Evolutionary conservation across 2,329 filamentous ascomycete species (phyloP), one percentile per base, ranked within the genome.

Genomic region (Botrytis byssoidea): DNA sequence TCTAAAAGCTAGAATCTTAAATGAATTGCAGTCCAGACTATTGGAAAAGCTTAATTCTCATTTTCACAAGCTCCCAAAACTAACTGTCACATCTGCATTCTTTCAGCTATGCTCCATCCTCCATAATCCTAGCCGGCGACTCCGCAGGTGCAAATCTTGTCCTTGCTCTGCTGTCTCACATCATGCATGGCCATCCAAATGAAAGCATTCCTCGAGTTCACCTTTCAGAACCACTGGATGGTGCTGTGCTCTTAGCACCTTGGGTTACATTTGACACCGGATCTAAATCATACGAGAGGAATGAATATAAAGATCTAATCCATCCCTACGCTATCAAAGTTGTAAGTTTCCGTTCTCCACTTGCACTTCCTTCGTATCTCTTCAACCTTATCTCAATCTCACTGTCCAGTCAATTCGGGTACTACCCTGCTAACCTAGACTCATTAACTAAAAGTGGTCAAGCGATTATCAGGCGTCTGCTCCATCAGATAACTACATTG

Each of bases 141-240:
- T 88, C 86, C 0, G 87, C 87, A 22, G 87, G 87, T 70, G 86
- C 82, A n/a, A 86, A 87, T 74, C 80, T 88, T 6, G 78, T 81
- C 16, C 73, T 87, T 2, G 80, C 79, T 4, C 75, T 88, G 0
- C 80, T 88, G 7, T 85, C 85, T 0, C 86, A 88, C 77, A 79
- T 88, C 60, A 80, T 85, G 0, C 89, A 91, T 77, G 88, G 89
- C 0, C 88, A 90, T 74, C 84, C 87, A 85, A 87, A 3, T 87
- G 89, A 78, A 86, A 87, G 4, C 86, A 90, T 89, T 60, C 79
- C 83, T 0, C 79, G 82, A 0, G 73, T 90, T 32, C 72, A 79
- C 0, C 79, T 88, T 10, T 77, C 80, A 0, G 79, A 79, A 4
- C 84, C 83, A 14, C 81, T 91, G 25, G 84, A 84, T 3, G 88